A percentile compares a stretch with the other conserved stretches of the same genome.
Evolutionary conservation across 2,329 filamentous ascomycete genomes (phyloP).

Genomic region (Fusarium sp.): DNA sequence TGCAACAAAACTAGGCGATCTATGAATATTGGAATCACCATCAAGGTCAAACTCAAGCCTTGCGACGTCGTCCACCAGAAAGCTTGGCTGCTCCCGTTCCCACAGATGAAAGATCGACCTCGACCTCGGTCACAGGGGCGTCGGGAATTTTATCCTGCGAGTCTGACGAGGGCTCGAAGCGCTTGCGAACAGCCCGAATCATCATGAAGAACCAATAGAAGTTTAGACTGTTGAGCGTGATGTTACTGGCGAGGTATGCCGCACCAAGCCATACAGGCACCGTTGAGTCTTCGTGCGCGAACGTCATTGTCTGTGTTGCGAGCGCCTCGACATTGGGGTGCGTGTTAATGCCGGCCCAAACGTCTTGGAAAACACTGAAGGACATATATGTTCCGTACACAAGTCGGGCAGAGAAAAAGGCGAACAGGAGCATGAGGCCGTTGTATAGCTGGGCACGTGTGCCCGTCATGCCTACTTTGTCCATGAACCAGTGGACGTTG

Average conservation of each 20-base stretch:
- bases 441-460: conserved; percentile 77
- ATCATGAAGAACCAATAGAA: conserved; percentile 89
- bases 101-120: conserved; percentile 45
- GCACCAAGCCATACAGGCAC: conserved; percentile 74
- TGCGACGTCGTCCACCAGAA: conserved; percentile 43
- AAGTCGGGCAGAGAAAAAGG: conserved; percentile 79
- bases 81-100: conserved; percentile 41
- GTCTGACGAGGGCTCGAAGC: conserved; percentile 65
- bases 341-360: conserved; percentile 62
- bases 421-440: conserved; percentile 73
- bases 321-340: conserved; percentile 47
- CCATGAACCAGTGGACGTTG: conserved; percentile 92
- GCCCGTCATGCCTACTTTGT: conserved; percentile 83
- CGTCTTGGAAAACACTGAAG: conserved; percentile 71
- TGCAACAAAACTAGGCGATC: neutral
- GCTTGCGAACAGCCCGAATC: conserved; percentile 78
- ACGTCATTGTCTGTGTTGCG: conserved; percentile 48
- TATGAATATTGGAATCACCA: neutral
- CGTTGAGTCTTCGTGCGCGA: conserved; percentile 56
- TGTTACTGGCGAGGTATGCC: conserved; percentile 73
- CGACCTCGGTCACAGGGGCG: conserved; percentile 39
- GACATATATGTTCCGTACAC: conserved; percentile 80
- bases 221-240: conserved; percentile 77
- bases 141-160: conserved; percentile 42
- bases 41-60: conserved; percentile 35